Base-by-base conservation (phyloP, 2,329 filamentous ascomycete genomes). In the Talaromyces atroroseus region DNA sequence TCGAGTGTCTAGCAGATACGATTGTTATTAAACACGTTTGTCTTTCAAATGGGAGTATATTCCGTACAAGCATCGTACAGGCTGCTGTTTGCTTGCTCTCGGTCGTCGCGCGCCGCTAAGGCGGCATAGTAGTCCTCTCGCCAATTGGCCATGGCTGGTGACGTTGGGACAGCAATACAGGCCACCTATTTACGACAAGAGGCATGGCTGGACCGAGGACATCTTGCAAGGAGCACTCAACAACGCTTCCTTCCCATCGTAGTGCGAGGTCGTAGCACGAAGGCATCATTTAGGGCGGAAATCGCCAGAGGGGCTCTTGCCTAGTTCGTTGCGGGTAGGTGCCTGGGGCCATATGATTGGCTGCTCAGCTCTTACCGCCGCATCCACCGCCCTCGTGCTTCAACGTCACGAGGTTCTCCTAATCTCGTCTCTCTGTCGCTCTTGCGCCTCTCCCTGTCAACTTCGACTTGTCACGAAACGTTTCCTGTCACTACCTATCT, bases 41-140 rank as follows among this genome's bases (percentile, higher is more conserved):
- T 52, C 18, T 36, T 44, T 8, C 24, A 24, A 18, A 23, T 36
- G 26, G 29, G 18, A 2, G 42, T 45, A 56, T 47, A 18, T 14
- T 38, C 51, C 69, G 55, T 67, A 95, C 92, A 96, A 60, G 89
- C 86, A 69, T 90, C 81, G 65, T 95, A 88, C 59, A 95, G 81
- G 52, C 85, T 81, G 65, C 78, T 75, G 63, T 85, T 83, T 57
- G 78, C 78, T 66, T 83, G 80, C 66, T 90, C 87, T 60, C 84
- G 81, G 66, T 84, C 81, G 65, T 90, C 89, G 61, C 85, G 80
- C 65, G 87, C 85, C 63, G 84, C 81, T 62, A 97, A 79, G 62
- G 87, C 87, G 60, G 83, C 78, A 60, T 89, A 79, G 71, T 95
- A 96, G 66, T 95, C 88, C 63, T 89, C 85, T 66, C 86, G 82